A percentile compares a stretch with the other conserved stretches of the same genome.
Evolutionary conservation across 805 yeast species (phyloP).

Genomic region (Spathaspora gorwiae): DNA sequence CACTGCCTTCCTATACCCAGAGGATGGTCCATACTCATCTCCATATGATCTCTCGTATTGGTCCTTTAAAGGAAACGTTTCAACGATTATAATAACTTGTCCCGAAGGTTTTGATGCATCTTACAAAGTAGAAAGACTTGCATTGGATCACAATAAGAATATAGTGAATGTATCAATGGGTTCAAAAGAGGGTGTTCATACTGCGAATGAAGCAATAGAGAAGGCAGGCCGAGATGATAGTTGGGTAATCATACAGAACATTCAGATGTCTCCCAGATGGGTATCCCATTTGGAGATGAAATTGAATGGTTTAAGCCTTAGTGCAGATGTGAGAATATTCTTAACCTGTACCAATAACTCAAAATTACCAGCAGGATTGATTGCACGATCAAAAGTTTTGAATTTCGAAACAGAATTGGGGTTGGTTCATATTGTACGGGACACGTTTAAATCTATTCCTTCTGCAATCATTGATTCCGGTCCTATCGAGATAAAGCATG

Average conservation of each 20-base stretch:
- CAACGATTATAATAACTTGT: constrained; percentile 46
- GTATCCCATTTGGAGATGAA: constrained; percentile 48
- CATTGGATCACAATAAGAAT: constrained; percentile 21
- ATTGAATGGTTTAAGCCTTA: constrained; percentile 24
- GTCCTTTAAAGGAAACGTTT: constrained; percentile 24
- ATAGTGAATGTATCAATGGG: constrained; percentile 65
- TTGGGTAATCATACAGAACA: constrained; percentile 79
- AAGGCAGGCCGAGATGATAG: constrained; percentile 44
- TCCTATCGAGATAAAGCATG: constrained; percentile 43
- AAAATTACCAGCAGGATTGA: constrained; percentile 50
- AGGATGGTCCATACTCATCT: constrained; percentile 19
- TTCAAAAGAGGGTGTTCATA: constrained; percentile 55
- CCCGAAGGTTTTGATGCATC: constrained; percentile 68
- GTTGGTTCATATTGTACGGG: constrained; percentile 43
- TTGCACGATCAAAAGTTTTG: constrained; percentile 51
- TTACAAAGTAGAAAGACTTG: constrained; percentile 43
- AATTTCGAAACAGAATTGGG: constrained; percentile 63
- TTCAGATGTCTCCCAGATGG: constrained; percentile 71
- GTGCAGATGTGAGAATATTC: constrained; percentile 49
- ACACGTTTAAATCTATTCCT: constrained; percentile 24
- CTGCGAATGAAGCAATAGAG: constrained; percentile 52
- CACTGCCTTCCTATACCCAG: constrained; percentile 1
- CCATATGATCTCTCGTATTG: constrained; percentile 28
- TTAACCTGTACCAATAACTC: constrained; percentile 56
- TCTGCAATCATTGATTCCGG: constrained; percentile 10